Evolutionary conservation across 306 rosid species (phyloP), one percentile per base, ranked within the genome.

Genomic region (Mimosa pudica): DNA sequence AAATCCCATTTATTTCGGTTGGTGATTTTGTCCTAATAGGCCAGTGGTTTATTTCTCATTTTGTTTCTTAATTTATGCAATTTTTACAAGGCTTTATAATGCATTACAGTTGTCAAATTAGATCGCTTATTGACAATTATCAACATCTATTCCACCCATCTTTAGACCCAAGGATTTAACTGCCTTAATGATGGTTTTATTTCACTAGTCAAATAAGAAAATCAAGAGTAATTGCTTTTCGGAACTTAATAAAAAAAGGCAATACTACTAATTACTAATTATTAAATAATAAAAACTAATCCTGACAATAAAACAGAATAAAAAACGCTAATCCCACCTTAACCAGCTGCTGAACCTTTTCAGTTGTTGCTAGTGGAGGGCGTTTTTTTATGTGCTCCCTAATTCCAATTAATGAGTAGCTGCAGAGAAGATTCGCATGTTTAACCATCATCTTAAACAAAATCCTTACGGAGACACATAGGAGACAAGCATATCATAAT

Each of bases 341-440:
- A n/a, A 92, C 91, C 79, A 86, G 89, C 85, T 89, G 98, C 90
- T 95, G 98, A 86, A 92, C 87, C 90, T 95, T 95, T 90, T 95
- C 98, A 20, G 94, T 87, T 63, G 98, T 89, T 72, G 98, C 97
- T 83, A 91, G 82, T 12, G 98, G 98, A 65, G 98, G 98, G 60
- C 98, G 91, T 79, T 95, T 95, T 88, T 95, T 95, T 71, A 92
- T 95, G 82, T 95, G 98, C 86, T 95, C 98, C 86, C 98, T 93
- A 86, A 93, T 79, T 76, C 80, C 82, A 60, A 86, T 65, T 84
- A 95, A 80, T 52, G 98, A 95, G 85, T 91, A 89, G 72, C 97
- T 92, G 85, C 85, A 84, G 46, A 73, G 24, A 57, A 55, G 9
- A 55, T 2, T 55, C 5, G 4, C 61, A 55, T 5, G 61, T 81